phyloP scores from a whole-genome alignment of 768 basidiomycete genomes.

The Suillus fuscotomentosus region DNA sequence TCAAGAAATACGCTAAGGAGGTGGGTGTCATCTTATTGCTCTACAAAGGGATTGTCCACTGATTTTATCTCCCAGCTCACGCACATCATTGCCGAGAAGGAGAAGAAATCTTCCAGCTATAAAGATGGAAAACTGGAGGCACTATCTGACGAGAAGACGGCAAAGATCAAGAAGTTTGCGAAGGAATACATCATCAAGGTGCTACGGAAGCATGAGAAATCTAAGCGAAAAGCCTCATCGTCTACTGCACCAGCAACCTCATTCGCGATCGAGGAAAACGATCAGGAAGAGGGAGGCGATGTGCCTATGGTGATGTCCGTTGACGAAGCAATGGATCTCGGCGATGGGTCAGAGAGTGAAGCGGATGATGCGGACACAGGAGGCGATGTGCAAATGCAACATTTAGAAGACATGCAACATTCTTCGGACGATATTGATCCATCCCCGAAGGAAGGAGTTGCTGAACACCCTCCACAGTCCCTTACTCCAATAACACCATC shows the following conservation, averaged over 20 bases:
- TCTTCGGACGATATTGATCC: slow-evolving; percentile 29
- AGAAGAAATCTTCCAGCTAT: slow-evolving; percentile 87
- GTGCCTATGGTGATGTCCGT: slow-evolving; percentile 37
- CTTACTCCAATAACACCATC: slow-evolving; percentile 32
- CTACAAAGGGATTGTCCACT: slow-evolving; percentile 1
- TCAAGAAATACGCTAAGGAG: slow-evolving; percentile 97
- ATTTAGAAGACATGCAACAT: slow-evolving; percentile 20
- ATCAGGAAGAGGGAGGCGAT: slow-evolving; percentile 22
- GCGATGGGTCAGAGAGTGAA: slow-evolving; percentile 34
- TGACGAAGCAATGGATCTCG: slow-evolving; percentile 46
- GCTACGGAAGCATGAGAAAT: slow-evolving; percentile 62
- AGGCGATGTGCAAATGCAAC: slow-evolving; percentile 19
- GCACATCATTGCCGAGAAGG: slow-evolving; percentile 85
- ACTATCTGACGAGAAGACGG: slow-evolving; percentile 82
- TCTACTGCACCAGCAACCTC: slow-evolving; percentile 8
- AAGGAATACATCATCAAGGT: slow-evolving; percentile 90
- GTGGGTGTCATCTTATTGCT: slow-evolving; percentile 41
- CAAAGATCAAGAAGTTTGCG: slow-evolving; percentile 90
- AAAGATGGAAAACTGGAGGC: slow-evolving; percentile 68
- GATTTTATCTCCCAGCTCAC: slow-evolving; percentile 58
- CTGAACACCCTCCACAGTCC: slow-evolving; percentile 23
- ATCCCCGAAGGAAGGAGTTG: slow-evolving; percentile 34
- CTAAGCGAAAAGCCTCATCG: slow-evolving; percentile 20
- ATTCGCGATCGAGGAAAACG: slow-evolving; percentile 12
- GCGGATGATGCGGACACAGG: slow-evolving; percentile 19